Conservation (phyloP, 148 eudicot genomes). For the Rhododendron ferrugineum region DNA sequence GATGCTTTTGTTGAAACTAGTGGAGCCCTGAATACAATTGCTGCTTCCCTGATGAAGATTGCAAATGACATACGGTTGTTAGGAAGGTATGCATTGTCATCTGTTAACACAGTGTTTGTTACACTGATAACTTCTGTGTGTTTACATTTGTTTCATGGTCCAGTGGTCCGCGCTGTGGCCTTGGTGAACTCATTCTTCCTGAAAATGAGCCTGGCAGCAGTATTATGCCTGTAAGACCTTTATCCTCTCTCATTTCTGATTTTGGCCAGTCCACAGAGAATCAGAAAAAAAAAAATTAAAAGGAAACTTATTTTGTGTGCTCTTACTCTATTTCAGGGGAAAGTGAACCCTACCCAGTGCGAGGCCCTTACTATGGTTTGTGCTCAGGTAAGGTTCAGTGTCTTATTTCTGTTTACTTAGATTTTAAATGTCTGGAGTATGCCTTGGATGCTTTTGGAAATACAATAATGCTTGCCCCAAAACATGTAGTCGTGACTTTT, state of each 20-base stretch:
- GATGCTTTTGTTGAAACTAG: conserved; percentile 97
- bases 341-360: conserved; percentile 98
- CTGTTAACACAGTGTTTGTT: background rate
- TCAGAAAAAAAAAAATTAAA: background rate
- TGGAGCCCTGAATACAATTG: conserved; percentile 84
- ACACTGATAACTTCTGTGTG: background rate
- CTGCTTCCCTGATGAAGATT: conserved; percentile 91
- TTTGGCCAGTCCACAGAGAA: background rate
- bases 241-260: background rate
- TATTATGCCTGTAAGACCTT: conserved; percentile 84
- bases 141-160: conserved; percentile 16
- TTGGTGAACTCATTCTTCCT: conserved; percentile 95
- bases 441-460: background rate
- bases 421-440: background rate
- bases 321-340: conserved; percentile 50
- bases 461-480: background rate
- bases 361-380: conserved; percentile 99
- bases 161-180: conserved; percentile 99
- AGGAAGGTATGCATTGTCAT: conserved; percentile 65
- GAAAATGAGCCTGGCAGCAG: conserved; percentile 99
- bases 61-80: conserved; percentile 90
- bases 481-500: background rate
- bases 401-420: conserved; percentile 6
- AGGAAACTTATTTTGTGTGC: background rate
- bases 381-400: conserved; percentile 62